A percentile compares a stretch with the other conserved stretches of the same genome.
These are phyloP conservation scores for Cardiospermum halicacabum DNA, from an alignment of 345 rosid species.

Conservation along the genomic window DNA sequence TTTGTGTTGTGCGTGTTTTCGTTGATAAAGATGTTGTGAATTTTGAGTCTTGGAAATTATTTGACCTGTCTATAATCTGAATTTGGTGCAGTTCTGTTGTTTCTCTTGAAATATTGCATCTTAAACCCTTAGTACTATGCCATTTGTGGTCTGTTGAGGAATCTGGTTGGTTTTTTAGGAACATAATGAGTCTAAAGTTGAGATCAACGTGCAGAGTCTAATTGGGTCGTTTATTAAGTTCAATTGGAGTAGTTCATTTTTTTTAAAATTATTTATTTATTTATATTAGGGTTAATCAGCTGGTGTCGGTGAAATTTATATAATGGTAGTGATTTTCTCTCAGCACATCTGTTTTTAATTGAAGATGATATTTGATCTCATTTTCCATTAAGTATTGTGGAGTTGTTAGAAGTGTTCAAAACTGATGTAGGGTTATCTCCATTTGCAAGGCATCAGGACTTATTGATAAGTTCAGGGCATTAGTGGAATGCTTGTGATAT, in stretches of 20 bases:
- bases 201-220: background rate
- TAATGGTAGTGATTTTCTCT: background rate
- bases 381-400: background rate
- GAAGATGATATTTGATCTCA: background rate
- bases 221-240: background rate
- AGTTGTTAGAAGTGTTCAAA: background rate
- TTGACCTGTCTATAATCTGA: background rate
- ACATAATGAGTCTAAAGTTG: background rate
- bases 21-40: no score
- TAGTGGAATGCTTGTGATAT: background rate
- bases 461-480: background rate
- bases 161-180: background rate
- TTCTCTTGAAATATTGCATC: no score
- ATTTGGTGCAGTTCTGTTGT: background rate
- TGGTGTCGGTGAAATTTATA: background rate
- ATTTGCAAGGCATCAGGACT: background rate
- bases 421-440: background rate
- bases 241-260: background rate
- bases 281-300: background rate
- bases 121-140: background rate
- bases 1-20: no score
- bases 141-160: background rate
- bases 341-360: background rate
- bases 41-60: background rate
- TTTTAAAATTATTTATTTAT: background rate